Conservation (phyloP, 1,284 basidiomycete species). For the Takashimella tepidaria region DNA sequence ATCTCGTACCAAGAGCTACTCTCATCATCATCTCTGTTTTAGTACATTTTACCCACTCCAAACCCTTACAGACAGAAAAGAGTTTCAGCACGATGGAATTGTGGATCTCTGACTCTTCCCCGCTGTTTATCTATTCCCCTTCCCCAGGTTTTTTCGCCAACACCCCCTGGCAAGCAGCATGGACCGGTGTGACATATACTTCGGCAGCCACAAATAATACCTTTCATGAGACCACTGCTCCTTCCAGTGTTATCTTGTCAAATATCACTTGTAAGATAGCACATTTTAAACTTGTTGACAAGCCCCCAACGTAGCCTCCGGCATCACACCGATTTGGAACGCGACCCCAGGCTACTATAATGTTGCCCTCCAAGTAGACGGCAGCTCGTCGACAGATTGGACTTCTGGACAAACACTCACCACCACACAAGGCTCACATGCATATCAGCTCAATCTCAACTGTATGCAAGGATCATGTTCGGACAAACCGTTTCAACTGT, state of each 20-base stretch:
- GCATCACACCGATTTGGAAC: constrained; percentile 20
- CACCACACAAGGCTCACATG: constrained; percentile 8
- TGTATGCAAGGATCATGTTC: constrained; percentile 7
- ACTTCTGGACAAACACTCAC: constrained; percentile 14
- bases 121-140: constrained; percentile 20
- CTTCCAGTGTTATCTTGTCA: constrained; percentile 17
- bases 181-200: constrained; percentile 6
- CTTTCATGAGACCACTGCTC: constrained; percentile 12
- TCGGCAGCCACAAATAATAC: not conserved
- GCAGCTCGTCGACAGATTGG: constrained; percentile 4
- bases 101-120: constrained; percentile 21
- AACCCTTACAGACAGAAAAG: too few relatives aligned
- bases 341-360: constrained; percentile 7
- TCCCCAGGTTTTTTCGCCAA: constrained; percentile 13
- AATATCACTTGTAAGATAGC: constrained; percentile 15
- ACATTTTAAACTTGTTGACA: too few relatives aligned
- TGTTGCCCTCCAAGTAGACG: constrained; percentile 6
- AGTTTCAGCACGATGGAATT: constrained; percentile 1
- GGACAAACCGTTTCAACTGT: constrained; percentile 6
- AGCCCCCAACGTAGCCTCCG: too few relatives aligned
- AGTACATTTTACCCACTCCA: too few relatives aligned
- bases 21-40: too few relatives aligned
- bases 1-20: too few relatives aligned
- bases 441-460: constrained; percentile 10
- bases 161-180: constrained; percentile 3